These are phyloP conservation scores for Candida koratica DNA, from an alignment of 805 yeast genomes.

Conservation along the genomic window DNA sequence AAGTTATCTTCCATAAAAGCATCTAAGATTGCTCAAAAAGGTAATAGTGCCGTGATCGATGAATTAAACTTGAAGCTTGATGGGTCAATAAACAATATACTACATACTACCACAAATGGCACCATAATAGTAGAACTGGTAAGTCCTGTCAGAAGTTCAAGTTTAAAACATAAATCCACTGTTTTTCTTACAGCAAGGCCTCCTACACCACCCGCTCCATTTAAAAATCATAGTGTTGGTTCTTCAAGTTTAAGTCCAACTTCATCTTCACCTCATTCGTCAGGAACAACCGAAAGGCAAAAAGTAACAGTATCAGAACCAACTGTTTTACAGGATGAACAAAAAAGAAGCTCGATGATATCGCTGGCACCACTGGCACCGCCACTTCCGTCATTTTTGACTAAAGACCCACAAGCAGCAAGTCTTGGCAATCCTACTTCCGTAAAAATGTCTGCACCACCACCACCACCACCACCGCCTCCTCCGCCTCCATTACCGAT, in stretches of 20 bases:
- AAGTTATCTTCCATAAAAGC: conserved; percentile 16
- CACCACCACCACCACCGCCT: conserved; percentile 10
- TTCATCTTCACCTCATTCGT: conserved; percentile 8
- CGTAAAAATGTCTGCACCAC: too few relatives aligned
- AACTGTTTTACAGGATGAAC: too few relatives aligned
- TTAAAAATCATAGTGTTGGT: not conserved
- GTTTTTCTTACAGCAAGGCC: conserved; percentile 8
- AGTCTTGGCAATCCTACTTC: too few relatives aligned
- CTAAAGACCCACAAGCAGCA: too few relatives aligned
- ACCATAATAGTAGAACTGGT: too few relatives aligned
- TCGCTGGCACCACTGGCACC: conserved; percentile 9
- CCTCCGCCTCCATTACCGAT: conserved; percentile 20
- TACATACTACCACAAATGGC: not conserved
- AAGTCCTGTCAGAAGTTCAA: not conserved
- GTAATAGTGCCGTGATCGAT: conserved; percentile 14
- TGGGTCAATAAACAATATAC: not conserved
- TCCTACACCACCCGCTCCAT: conserved; percentile 6
- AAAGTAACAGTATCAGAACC: too few relatives aligned
- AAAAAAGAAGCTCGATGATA: too few relatives aligned
- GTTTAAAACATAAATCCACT: not conserved
- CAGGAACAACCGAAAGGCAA: too few relatives aligned
- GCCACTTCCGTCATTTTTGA: conserved; percentile 11
- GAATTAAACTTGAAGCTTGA: conserved; percentile 16
- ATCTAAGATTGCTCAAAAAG: conserved; percentile 8
- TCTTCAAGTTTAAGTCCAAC: conserved; percentile 3